Base-by-base conservation (phyloP, 2,329 filamentous ascomycete genomes). In the Aspergillus neoniger region DNA sequence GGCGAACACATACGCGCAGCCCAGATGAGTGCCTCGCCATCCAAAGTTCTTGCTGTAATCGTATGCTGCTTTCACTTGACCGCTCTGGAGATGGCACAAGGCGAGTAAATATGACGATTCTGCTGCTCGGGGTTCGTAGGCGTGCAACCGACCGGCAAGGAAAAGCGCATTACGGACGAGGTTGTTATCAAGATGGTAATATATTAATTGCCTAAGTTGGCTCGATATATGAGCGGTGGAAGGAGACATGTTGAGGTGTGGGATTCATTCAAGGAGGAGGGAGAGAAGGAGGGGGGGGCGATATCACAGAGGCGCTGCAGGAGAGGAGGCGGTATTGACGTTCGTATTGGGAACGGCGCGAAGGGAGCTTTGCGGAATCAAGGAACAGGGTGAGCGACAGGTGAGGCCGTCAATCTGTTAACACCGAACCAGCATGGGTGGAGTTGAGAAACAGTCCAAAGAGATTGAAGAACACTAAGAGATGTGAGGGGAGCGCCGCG, bases 81-180 rank as follows among this genome's bases (percentile, higher is more conserved):
- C 91, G 49, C 92, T 85, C 54, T 91, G 90, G 55, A 95, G 85
- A 76, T 97, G 88, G 72, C 92, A 96, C 49, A 96, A 86, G 14
- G 93, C 87, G 51, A 96, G 82, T 12, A 99, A 85, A 74, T 96
- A 93, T 49, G 87, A 83, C 30, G 91, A 88, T 77, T 99, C 95
- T 60, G 86, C 83, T 19, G 88, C 91, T 69, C 90, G 88, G 23
- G 90, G 86, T 70, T 98, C 94, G 69, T 94, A 91, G 54, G 92
- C 93, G 63, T 88, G 85, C 19, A 97, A 85, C 65, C 95, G 88
- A 72, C 94, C 91, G 62, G 95, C 91, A 63, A 96, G 91, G 79
- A 99, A 99, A 44, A 96, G 87, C 59, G 95, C 95, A 74, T 96
- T 98, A 58, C 93, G 88, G 72, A 90, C 84, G 39, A 93, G 87